These are phyloP conservation scores for Pyrenochaeta sp. DNA, from an alignment of 2,329 filamentous ascomycete species.

Conservation along the genomic window DNA sequence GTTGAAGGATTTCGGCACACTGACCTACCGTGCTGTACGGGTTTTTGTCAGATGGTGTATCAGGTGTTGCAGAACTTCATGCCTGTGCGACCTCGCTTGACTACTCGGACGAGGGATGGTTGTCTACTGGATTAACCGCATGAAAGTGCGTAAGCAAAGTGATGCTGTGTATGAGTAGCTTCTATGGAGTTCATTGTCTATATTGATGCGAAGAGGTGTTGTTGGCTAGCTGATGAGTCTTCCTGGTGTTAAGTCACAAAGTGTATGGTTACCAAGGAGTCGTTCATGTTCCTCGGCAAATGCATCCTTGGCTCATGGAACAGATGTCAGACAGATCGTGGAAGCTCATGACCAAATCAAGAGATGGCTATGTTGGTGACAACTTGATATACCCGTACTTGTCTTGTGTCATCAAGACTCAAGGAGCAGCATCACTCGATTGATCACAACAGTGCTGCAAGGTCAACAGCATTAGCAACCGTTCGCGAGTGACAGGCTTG, in stretches of 20 bases:
- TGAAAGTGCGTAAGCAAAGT: slow-evolving; percentile 7
- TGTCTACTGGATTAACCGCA: slow-evolving; percentile 7
- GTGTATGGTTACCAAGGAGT: too few species aligned
- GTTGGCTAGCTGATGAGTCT: background rate
- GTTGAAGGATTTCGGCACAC: slow-evolving; percentile 6
- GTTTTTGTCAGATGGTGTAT: slow-evolving; percentile 20
- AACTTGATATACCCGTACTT: too few species aligned
- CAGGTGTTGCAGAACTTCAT: slow-evolving; percentile 18
- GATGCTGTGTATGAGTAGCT: background rate
- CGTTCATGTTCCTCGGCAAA: too few species aligned
- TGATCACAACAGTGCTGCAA: too few species aligned
- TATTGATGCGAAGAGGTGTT: background rate
- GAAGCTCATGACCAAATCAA: too few species aligned
- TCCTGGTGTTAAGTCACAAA: background rate
- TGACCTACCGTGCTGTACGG: slow-evolving; percentile 9
- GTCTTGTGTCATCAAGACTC: too few species aligned
- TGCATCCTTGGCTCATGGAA: too few species aligned
- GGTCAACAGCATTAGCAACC: too few species aligned
- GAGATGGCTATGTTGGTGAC: too few species aligned
- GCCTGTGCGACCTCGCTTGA: slow-evolving; percentile 11
- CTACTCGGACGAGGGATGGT: slow-evolving; percentile 1
- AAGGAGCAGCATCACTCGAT: too few species aligned
- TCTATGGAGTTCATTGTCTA: background rate
- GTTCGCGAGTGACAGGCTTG: too few species aligned
- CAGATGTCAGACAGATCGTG: too few species aligned